Percentiles rank a stretch among this genome's conserved stretches.
phyloP scores from a whole-genome alignment of 2,329 filamentous ascomycete species.

The Colletotrichum sp. region DNA sequence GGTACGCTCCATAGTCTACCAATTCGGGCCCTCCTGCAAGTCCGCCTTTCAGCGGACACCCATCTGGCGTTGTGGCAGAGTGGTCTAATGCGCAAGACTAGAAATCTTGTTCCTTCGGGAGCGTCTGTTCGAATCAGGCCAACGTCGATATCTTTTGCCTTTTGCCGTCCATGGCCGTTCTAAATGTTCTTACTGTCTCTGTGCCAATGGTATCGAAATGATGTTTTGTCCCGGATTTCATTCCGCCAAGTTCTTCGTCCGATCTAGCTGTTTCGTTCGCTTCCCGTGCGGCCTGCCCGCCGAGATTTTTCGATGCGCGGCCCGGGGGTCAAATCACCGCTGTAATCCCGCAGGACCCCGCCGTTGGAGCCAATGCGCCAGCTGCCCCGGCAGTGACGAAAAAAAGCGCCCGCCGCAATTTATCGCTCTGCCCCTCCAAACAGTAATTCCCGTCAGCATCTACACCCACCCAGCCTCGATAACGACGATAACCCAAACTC shows the following conservation, averaged over 20 bases:
- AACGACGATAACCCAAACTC: neutral
- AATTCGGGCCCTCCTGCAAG: accelerated
- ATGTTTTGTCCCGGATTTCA: neutral
- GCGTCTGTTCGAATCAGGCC: conserved; percentile 22
- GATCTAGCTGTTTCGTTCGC: neutral
- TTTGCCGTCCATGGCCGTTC: neutral
- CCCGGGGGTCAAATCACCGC: neutral
- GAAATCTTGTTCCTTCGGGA: conserved; percentile 22
- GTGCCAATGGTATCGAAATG: neutral
- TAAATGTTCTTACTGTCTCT: neutral
- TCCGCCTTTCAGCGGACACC: neutral
- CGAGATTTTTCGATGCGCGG: neutral
- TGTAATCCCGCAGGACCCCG: neutral
- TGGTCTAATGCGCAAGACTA: conserved; percentile 22
- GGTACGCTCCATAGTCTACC: accelerated
- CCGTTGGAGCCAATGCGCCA: neutral
- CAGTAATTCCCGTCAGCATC: neutral
- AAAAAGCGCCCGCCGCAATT: neutral
- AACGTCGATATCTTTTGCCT: conserved; percentile 1
- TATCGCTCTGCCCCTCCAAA: neutral
- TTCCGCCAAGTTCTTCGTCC: neutral
- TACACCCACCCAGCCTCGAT: neutral
- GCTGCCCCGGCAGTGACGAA: neutral
- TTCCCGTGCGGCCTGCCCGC: neutral
- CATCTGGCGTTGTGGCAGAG: conserved; percentile 19